Evolutionary conservation across 768 basidiomycete genomes (phyloP).

Genomic region (Suillus cothurnatus): DNA sequence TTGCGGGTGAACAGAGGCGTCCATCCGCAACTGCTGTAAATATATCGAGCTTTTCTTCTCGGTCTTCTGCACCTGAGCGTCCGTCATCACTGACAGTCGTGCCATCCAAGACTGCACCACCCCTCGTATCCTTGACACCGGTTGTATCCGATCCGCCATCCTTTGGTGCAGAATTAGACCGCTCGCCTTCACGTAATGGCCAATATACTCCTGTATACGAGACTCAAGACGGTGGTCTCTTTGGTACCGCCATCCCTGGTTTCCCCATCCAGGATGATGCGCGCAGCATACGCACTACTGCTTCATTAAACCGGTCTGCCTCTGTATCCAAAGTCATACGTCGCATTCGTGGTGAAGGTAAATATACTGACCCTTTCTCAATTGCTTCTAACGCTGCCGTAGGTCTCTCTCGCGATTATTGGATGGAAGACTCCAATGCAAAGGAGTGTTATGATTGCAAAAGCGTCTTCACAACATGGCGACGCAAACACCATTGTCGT

Average conservation of each 20-base stretch:
- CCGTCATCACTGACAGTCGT: conserved; percentile 58
- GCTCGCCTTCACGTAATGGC: conserved; percentile 54
- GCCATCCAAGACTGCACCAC: conserved; percentile 66
- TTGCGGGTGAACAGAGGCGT: conserved; percentile 55
- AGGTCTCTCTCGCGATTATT: conserved; percentile 94
- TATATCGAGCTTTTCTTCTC: conserved; percentile 50
- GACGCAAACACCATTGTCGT: conserved; percentile 96
- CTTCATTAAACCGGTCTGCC: conserved; percentile 70
- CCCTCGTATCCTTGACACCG: conserved; percentile 82
- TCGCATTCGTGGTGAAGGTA: conserved; percentile 88
- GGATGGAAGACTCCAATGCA: conserved; percentile 98
- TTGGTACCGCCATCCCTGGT: conserved; percentile 83
- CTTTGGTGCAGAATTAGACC: conserved; percentile 65
- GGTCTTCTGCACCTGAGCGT: conserved; percentile 52
- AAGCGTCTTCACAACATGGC: conserved; percentile 91
- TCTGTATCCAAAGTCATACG: conserved; percentile 93
- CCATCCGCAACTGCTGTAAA: conserved; percentile 49
- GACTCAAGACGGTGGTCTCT: conserved; percentile 52
- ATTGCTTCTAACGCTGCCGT: conserved; percentile 12
- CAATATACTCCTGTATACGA: conserved; percentile 57
- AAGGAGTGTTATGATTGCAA: conserved; percentile 97
- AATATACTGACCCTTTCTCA: conserved; percentile 8
- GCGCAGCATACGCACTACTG: conserved; percentile 77
- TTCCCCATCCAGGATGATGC: conserved; percentile 93
- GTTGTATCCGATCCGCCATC: conserved; percentile 80